These are phyloP conservation scores for Solanum hybrid DNA, from an alignment of 305 asterid genomes.

Conservation along the genomic window DNA sequence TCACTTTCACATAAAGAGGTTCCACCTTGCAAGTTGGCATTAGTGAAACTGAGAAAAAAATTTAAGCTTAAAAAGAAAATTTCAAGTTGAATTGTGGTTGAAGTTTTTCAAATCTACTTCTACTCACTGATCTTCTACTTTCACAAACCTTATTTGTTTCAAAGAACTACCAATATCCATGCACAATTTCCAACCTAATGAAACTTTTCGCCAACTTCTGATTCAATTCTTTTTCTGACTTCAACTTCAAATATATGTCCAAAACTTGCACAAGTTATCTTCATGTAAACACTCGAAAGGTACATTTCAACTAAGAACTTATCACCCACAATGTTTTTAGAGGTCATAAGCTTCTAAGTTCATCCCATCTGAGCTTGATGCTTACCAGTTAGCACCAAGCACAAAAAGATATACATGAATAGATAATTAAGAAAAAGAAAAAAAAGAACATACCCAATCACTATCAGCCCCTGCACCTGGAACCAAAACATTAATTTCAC, in stretches of 20 bases:
- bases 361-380: not conserved
- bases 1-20: not conserved
- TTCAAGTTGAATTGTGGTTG: not conserved
- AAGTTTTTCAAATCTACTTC: not conserved
- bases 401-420: not conserved
- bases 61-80: not conserved
- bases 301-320: not conserved
- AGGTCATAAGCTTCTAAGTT: not conserved
- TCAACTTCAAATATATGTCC: not conserved
- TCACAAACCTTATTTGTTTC: not conserved
- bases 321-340: not conserved
- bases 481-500: constrained; percentile 79
- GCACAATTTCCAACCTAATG: not conserved
- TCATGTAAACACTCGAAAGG: not conserved
- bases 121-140: not conserved
- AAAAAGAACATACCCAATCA: constrained; percentile 69
- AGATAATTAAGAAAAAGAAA: not conserved
- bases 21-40: not conserved
- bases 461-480: constrained; percentile 74
- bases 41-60: not conserved
- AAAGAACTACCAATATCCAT: not conserved
- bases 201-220: not conserved
- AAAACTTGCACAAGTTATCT: not conserved
- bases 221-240: not conserved
- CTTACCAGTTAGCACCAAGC: not conserved